Conservation (phyloP, 164 flowering plant genomes). For the Santalum album region DNA sequence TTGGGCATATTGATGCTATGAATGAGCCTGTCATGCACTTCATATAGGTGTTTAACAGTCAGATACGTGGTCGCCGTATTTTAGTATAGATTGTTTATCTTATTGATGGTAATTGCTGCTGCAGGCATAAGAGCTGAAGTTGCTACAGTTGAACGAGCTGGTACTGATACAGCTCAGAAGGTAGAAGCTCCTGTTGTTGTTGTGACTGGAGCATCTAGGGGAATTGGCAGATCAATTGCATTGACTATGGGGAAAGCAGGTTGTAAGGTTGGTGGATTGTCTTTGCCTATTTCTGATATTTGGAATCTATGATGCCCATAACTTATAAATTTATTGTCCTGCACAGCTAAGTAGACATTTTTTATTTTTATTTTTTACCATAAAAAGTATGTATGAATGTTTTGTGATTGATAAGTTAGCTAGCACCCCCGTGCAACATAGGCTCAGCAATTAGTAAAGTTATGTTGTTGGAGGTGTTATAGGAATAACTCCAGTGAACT, state of each 20-base stretch:
- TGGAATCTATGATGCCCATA: background rate
- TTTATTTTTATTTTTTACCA: too few relatives aligned
- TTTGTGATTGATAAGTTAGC: too few relatives aligned
- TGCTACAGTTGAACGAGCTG: slow-evolving; percentile 33
- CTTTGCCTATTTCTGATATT: background rate
- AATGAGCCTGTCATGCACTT: too few relatives aligned
- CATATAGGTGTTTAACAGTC: background rate
- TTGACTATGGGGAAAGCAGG: slow-evolving; percentile 48
- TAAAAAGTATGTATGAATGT: too few relatives aligned
- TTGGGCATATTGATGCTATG: too few relatives aligned
- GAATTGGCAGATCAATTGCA: slow-evolving; percentile 54
- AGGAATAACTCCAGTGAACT: too few relatives aligned
- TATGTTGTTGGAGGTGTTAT: too few relatives aligned
- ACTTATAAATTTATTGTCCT: too few relatives aligned
- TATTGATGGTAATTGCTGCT: background rate
- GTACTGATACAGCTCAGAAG: slow-evolving; percentile 16
- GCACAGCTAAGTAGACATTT: too few relatives aligned
- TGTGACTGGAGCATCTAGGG: slow-evolving; percentile 62
- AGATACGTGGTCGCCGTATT: background rate
- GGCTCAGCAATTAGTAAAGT: too few relatives aligned
- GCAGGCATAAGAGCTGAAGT: slow-evolving; percentile 39
- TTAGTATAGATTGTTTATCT: background rate
- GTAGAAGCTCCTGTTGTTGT: slow-evolving; percentile 50
- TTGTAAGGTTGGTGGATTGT: slow-evolving; percentile 34
- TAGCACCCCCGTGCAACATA: too few relatives aligned